Conservation (phyloP, 23 red algal species). For the Gracilariopsis chorda region DNA sequence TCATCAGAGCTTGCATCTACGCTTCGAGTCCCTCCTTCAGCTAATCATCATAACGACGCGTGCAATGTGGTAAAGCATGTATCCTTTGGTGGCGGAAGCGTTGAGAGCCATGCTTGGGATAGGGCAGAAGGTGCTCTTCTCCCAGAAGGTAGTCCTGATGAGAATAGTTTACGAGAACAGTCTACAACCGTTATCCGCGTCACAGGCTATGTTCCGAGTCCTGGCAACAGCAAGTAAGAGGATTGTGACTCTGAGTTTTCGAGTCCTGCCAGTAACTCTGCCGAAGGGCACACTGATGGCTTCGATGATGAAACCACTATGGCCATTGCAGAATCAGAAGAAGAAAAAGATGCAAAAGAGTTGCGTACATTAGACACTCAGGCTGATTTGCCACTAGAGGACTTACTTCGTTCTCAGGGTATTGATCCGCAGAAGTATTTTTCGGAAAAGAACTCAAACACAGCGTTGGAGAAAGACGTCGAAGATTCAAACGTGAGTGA, state of each 20-base stretch:
- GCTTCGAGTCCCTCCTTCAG: neutral
- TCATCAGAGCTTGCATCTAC: conserved; percentile 37
- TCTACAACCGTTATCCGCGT: neutral
- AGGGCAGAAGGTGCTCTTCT: neutral
- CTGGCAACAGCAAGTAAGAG: neutral
- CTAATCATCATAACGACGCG: neutral
- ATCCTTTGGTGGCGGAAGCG: neutral
- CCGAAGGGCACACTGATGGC: neutral
- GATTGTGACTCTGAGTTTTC: conserved; percentile 19
- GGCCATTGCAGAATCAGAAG: neutral
- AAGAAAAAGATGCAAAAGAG: neutral
- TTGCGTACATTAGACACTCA: neutral
- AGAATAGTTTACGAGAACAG: neutral
- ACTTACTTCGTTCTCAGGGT: conserved; percentile 59
- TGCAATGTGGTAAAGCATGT: conserved; percentile 15
- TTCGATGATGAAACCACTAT: neutral
- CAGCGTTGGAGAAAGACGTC: neutral
- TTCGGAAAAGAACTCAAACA: neutral
- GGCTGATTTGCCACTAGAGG: conserved; percentile 47
- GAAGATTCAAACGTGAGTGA: neutral
- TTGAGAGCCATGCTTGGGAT: neutral
- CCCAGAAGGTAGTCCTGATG: neutral
- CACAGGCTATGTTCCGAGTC: neutral
- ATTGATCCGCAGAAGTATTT: conserved; percentile 48
- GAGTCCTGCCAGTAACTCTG: neutral